phyloP scores from a whole-genome alignment of 1,139 yeast species.

The Pichia sp. region DNA sequence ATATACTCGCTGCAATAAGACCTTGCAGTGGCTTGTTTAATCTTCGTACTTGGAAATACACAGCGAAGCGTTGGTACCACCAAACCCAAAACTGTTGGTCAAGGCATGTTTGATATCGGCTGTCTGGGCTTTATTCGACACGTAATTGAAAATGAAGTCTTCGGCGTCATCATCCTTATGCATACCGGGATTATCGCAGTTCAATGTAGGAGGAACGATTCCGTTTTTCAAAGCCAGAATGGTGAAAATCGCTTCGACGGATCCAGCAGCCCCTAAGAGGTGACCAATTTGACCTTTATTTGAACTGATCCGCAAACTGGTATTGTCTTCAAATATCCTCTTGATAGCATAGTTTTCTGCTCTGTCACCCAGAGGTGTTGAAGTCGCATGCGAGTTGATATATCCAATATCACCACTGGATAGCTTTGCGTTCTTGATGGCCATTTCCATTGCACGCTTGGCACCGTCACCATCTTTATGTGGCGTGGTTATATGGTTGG shows the following conservation, averaged over 20 bases:
- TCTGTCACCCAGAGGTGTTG: constrained; percentile 80
- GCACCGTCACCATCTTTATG: constrained; percentile 81
- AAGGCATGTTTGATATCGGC: constrained; percentile 35
- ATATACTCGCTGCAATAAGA: no score
- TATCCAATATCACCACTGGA: constrained; percentile 50
- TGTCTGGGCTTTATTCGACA: constrained; percentile 38
- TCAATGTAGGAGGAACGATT: constrained; percentile 72
- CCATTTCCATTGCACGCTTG: constrained; percentile 69
- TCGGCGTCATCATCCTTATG: constrained; percentile 31
- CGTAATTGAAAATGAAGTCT: constrained; percentile 51
- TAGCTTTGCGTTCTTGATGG: constrained; percentile 44
- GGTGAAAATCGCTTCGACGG: constrained; percentile 84
- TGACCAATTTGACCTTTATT: constrained; percentile 94
- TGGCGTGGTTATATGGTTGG: constrained; percentile 91
- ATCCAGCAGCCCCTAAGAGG: constrained; percentile 91
- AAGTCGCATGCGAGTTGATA: constrained; percentile 95
- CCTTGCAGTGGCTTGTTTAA: no score
- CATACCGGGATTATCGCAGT: constrained; percentile 48
- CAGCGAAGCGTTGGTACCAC: constrained; percentile 86
- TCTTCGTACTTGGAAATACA: constrained; percentile 30
- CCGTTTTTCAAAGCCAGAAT: constrained; percentile 52
- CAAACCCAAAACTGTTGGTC: constrained; percentile 93
- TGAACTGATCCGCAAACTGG: constrained; percentile 46
- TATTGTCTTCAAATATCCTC: constrained; percentile 34
- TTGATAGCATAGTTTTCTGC: constrained; percentile 79